A percentile compares a stretch with the other conserved stretches of the same genome.
Evolutionary conservation across 2,329 filamentous ascomycete genomes (phyloP).

Genomic region (Apiospora phragmitis): DNA sequence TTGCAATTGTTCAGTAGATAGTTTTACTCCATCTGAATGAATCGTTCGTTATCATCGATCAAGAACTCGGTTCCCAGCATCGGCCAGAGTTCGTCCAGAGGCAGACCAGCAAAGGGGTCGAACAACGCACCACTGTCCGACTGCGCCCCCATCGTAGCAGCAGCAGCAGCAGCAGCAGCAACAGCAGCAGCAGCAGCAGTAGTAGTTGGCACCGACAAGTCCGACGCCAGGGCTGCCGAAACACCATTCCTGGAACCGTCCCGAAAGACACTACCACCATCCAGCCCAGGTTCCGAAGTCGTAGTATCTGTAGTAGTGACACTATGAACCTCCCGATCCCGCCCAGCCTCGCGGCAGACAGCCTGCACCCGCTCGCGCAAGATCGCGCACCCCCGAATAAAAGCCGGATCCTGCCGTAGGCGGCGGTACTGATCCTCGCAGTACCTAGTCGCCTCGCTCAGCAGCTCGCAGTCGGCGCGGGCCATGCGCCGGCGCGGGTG

Average conservation of each 20-base stretch:
- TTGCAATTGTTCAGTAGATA: rapidly evolving
- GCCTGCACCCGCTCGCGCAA: background rate
- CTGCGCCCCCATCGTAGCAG: background rate
- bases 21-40: background rate
- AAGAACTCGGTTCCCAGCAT: slow-evolving; percentile 13
- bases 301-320: background rate
- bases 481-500: slow-evolving; percentile 20
- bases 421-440: slow-evolving; percentile 19
- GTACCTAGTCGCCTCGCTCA: slow-evolving; percentile 19
- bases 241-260: background rate
- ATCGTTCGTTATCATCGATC: slow-evolving; percentile 9
- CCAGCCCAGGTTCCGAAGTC: background rate
- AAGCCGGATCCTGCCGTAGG: background rate
- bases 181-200: too few species aligned
- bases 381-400: background rate
- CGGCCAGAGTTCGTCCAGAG: slow-evolving; percentile 13
- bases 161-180: too few species aligned
- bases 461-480: slow-evolving; percentile 21
- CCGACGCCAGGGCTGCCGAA: too few species aligned
- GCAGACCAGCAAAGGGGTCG: slow-evolving; percentile 12
- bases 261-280: rapidly evolving
- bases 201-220: background rate
- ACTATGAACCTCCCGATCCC: background rate
- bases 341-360: background rate
- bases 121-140: background rate